Percentiles rank a stretch among this genome's conserved stretches.
Evolutionary conservation across 768 basidiomycete species (phyloP).

Genomic region (Mycena leptocephala): DNA sequence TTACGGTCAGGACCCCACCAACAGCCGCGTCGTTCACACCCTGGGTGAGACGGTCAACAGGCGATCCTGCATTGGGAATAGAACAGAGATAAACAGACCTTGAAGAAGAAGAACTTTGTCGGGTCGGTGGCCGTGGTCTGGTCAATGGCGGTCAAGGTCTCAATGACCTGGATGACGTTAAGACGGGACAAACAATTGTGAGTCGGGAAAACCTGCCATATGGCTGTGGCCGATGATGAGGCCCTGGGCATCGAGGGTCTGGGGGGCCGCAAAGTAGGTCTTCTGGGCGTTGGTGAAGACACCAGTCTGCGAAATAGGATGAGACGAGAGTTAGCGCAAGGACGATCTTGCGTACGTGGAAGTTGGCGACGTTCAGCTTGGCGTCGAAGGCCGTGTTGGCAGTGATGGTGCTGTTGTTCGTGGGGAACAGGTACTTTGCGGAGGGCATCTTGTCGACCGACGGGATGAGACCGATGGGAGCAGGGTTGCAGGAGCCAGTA

Average conservation of each 20-base stretch:
- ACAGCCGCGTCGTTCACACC: constrained; percentile 61
- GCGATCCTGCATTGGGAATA: too few species aligned
- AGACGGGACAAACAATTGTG: not conserved
- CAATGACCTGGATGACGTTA: constrained; percentile 45
- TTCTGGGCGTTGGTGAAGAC: constrained; percentile 59
- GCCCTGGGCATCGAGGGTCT: constrained; percentile 65
- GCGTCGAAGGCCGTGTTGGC: constrained; percentile 67
- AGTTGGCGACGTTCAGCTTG: constrained; percentile 60
- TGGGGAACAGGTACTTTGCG: constrained; percentile 62
- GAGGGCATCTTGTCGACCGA: constrained; percentile 63
- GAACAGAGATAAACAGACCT: constrained; percentile 33
- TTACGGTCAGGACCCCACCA: constrained; percentile 65
- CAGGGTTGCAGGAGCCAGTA: constrained; percentile 71
- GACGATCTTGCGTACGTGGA: constrained; percentile 40
- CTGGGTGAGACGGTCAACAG: too few species aligned
- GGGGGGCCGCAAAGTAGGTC: constrained; percentile 71
- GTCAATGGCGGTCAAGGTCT: constrained; percentile 59
- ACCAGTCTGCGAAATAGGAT: constrained; percentile 46
- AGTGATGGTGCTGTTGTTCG: constrained; percentile 60
- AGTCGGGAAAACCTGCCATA: constrained; percentile 50
- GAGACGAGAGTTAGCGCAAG: not conserved
- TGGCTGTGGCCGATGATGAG: constrained; percentile 72
- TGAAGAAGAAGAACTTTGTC: constrained; percentile 71
- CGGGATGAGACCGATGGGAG: constrained; percentile 70
- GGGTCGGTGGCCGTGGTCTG: constrained; percentile 65